Base-by-base conservation (phyloP, 2,329 filamentous ascomycete species). In the Mycosphaerella sp. region DNA sequence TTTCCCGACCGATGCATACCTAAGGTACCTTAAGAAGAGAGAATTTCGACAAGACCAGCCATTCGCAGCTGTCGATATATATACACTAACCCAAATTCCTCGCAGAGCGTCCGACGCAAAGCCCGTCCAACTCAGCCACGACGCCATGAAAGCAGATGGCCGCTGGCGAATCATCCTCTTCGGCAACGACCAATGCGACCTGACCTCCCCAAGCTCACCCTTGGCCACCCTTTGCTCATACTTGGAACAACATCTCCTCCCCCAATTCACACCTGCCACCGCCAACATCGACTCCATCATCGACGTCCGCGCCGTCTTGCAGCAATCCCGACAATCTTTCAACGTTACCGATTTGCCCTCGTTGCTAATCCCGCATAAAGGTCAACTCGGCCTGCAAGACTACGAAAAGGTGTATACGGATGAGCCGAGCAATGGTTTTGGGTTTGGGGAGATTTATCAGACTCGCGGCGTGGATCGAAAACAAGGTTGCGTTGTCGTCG, bases 401-500 rank as follows among this genome's bases (percentile, higher is more conserved):
- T 69, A 69, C 26, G 65, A 76, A 52, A 73, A 73, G 48, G 71
- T 73, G 12, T 77, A 72, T 58, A 75, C 73, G 29, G 75, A 77
- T 52, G 75, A 76, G 51, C 69, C 67, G 58, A 73, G 72, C 7
- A 70, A 70, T 63, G 61, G 61, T 3, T 68, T 64, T 54, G 73
- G 70, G 1, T 60, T 56, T 56, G 64, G 64, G 2, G 67, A 74
- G 51, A 71, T 74, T 21, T 79, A 86, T 62, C 71, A 77, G 53
- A 75, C 74, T 3, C 84, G 83, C 54, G 84, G 82, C 0, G 73
- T 89, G 1, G 74, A 82, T 59, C 66, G 60, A 14, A 71, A 77
- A 50, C 68, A 69, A 17, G 84, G 85, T 0, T 82, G 80, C 57
- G 70, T 82, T 3, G 77, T 86, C 0, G 71, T 84, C 1, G 72